Conservation (phyloP, 768 basidiomycete genomes). For the Leccinellum luteum region DNA sequence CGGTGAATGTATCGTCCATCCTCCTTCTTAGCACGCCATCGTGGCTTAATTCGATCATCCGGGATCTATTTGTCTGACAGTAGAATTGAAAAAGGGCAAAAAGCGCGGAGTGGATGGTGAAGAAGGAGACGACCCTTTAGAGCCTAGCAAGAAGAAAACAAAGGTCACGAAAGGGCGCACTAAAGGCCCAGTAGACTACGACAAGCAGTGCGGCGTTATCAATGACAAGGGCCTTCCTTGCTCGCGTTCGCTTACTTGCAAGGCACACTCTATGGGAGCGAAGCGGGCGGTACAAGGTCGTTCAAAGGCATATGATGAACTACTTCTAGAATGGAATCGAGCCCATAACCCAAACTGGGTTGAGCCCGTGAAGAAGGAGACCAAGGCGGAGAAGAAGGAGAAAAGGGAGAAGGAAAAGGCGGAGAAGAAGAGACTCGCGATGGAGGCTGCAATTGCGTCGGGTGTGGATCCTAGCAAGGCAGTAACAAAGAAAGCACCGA, state of each 20-base stretch:
- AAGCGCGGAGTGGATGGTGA: slow-evolving; percentile 83
- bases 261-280: slow-evolving; percentile 95
- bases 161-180: slow-evolving; percentile 76
- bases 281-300: slow-evolving; percentile 91
- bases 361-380: slow-evolving; percentile 83
- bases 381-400: slow-evolving; percentile 85
- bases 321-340: slow-evolving; percentile 90
- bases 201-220: slow-evolving; percentile 94
- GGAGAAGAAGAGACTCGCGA: slow-evolving; percentile 74
- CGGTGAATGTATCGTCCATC: slow-evolving; percentile 40
- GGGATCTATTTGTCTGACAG: slow-evolving; percentile 9
- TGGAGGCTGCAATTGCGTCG: slow-evolving; percentile 64
- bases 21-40: neutral
- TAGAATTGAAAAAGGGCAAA: slow-evolving; percentile 55
- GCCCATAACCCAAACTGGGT: slow-evolving; percentile 85
- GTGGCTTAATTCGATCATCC: slow-evolving; percentile 3
- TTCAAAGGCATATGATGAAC: slow-evolving; percentile 77
- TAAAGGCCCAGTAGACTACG: slow-evolving; percentile 86
- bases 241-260: slow-evolving; percentile 94
- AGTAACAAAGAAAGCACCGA: slow-evolving; percentile 56
- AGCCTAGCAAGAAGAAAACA: slow-evolving; percentile 77
- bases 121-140: slow-evolving; percentile 57
- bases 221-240: slow-evolving; percentile 93
- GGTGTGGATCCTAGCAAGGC: slow-evolving; percentile 50
- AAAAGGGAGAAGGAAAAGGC: slow-evolving; percentile 77